Evolutionary conservation across 2,329 filamentous ascomycete genomes (phyloP), one percentile per base, ranked within the genome.

Genomic region (Neonectria sp.): DNA sequence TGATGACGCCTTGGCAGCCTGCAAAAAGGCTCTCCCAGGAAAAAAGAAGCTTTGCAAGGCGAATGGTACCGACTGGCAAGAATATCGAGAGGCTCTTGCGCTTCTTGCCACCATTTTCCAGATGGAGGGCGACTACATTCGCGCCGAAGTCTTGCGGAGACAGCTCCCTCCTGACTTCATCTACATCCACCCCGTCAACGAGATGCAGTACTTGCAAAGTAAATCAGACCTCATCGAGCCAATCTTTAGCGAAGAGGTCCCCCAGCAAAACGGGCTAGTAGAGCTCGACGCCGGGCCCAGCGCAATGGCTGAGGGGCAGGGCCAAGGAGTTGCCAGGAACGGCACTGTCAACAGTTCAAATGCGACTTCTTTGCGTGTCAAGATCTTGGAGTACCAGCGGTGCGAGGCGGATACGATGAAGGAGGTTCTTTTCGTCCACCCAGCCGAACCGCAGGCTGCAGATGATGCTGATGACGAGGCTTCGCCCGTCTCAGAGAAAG

Each of bases 81-180:
- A 76, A 40, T 71, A 71, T 27, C 65, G 67, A 17, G 61, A 73
- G 12, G 75, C 73, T 5, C 49, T 75, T 15, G 75, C 71, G 0
- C 63, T 78, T 9, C 61, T 74, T 13, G 74, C 69, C 11, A 75
- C 63, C 6, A 75, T 77, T 7, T 73, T 70, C 25, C 64, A 77
- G 6, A 68, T 72, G 33, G 68, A 66, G 9, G 74, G 72, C 25
- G 73, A 76, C 31, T 70, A 67, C 40, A 67, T 75, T 31, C 68
- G 67, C 13, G 75, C 73, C 5, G 73, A 76, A 46, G 70, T 73
- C 11, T 68, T 73, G 25, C 63, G 70, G 29, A 68, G 69, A n/a
- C 68, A 68, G 27, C 53, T 76, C 11, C 64, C 64, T 6, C 21
- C 13, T 13, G n/a, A 45, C 37, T 64, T 64, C 29, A n/a, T 25